These are phyloP conservation scores for Eragrostis nindensis DNA, from an alignment of 176 grass and related monocot genomes.

Conservation along the genomic window DNA sequence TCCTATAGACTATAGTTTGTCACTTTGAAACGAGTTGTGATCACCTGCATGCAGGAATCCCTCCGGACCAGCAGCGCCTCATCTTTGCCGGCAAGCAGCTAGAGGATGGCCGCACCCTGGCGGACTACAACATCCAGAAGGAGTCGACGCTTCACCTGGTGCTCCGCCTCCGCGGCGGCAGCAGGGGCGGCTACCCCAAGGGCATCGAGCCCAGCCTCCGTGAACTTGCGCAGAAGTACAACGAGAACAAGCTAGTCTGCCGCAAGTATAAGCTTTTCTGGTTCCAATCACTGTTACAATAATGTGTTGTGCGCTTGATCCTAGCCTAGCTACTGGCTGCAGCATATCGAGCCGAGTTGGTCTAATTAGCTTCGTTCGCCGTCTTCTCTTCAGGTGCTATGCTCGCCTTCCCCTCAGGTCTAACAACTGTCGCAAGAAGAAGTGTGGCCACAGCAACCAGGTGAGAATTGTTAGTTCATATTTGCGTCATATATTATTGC, in stretches of 20 bases:
- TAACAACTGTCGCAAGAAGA: conserved; percentile 46
- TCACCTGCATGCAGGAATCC: conserved; percentile 31
- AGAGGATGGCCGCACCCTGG: conserved; percentile 53
- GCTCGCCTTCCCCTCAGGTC: conserved; percentile 37
- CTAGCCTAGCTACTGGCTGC: too few species aligned
- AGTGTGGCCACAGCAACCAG: conserved; percentile 34
- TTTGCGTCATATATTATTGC: neutral
- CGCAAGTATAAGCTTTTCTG: conserved; percentile 29
- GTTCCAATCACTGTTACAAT: neutral
- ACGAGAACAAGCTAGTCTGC: conserved; percentile 44
- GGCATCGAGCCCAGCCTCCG: conserved; percentile 20
- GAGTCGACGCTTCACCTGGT: conserved; percentile 60
- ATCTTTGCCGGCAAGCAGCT: conserved; percentile 69
- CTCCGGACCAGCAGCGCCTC: conserved; percentile 61
- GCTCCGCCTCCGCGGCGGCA: conserved; percentile 57
- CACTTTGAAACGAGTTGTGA: neutral
- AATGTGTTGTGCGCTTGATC: too few species aligned
- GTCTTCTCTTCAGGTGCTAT: conserved; percentile 21
- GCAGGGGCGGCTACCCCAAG: conserved; percentile 21
- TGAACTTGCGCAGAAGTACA: conserved; percentile 35
- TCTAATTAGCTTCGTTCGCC: too few species aligned
- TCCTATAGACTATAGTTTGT: too few species aligned
- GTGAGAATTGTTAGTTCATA: neutral
- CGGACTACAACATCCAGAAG: conserved; percentile 66
- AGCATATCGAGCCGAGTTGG: too few species aligned